Evolutionary conservation across 2,329 filamentous ascomycete species (phyloP), one percentile per base, ranked within the genome.

Genomic region (Epichloe uncinata): DNA sequence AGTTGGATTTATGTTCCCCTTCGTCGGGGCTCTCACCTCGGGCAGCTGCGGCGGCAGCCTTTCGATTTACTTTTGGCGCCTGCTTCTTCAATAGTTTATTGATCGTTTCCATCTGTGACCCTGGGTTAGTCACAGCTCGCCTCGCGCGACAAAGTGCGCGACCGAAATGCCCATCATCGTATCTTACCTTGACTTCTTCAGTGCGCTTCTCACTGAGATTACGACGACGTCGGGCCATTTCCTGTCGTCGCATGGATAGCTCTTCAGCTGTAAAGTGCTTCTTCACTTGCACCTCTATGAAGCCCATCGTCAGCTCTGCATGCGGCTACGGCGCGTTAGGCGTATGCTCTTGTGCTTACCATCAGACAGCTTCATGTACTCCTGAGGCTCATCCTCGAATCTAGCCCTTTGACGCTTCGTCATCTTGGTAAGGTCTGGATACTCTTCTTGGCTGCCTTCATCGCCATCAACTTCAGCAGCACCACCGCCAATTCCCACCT

Each of bases 11-110:
- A 37, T 70, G 69, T 2, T 62, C 56, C 2, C 73, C 72, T 1
- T 64, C 67, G 46, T 75, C 75, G 7, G 72, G 70, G 2, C 69
- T 70, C 9, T 71, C 73, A 11, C 74, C 74, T 35, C 72, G 76
- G 49, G 58, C 61, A 48, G 54, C 69, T 53, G 56, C 69, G 51
- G 58, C 63, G 42, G 62, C 73, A 34, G 65, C 73, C 56, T 76
- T 78, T 55, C 73, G 71, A 56, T 77, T 83, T 50, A 79, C 79
- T 66, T 91, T 90, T 22, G 86, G 83, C 1, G 86, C 85, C 63
- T 90, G 87, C 63, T 90, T 89, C 66, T 89, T 89, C 48, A 93
- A 79, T 2, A 93, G 79, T 60, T 90, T 89, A 72, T 93, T 90
- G 75, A 93, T 91, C 0, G 87, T 93, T 72, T 91, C 87, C 78